These are phyloP conservation scores for Fusarium falciforme DNA, from an alignment of 2,329 filamentous ascomycete genomes.

Conservation along the genomic window DNA sequence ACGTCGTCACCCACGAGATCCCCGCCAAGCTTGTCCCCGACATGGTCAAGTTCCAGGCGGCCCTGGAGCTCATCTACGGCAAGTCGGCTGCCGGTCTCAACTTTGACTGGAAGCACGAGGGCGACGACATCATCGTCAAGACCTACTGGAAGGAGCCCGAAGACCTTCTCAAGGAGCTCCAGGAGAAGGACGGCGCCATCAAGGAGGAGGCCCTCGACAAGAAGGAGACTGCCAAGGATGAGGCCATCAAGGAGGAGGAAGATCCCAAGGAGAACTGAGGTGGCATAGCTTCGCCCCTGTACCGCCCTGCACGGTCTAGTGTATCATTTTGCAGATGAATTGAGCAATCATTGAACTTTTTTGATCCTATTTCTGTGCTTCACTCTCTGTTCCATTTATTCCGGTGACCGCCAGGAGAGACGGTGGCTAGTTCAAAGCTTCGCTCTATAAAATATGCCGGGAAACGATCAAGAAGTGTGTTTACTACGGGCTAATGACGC, in stretches of 20 bases:
- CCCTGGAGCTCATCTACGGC: background rate
- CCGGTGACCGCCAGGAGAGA: too few species aligned
- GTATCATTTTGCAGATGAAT: background rate
- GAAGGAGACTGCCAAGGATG: background rate
- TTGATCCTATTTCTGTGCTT: background rate
- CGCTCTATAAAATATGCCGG: too few species aligned
- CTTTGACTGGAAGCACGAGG: slow-evolving; percentile 2
- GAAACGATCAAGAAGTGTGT: too few species aligned
- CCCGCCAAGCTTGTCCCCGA: slow-evolving; percentile 1
- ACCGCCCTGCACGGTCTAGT: background rate
- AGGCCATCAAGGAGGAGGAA: background rate
- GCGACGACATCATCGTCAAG: background rate
- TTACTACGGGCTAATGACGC: too few species aligned
- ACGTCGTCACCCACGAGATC: background rate
- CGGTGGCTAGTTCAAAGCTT: too few species aligned
- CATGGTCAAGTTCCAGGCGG: slow-evolving; percentile 1
- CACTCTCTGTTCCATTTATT: background rate
- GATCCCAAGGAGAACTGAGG: background rate
- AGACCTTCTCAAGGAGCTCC: slow-evolving; percentile 5
- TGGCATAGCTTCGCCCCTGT: background rate
- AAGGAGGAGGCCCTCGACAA: background rate
- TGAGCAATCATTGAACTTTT: background rate
- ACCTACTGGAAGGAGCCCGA: background rate
- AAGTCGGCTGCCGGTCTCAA: background rate
- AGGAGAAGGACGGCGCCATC: background rate